Percentiles rank a stretch among this genome's conserved stretches.
Conservation (phyloP, 2,329 filamentous ascomycete genomes). For the Fusarium chaquense region DNA sequence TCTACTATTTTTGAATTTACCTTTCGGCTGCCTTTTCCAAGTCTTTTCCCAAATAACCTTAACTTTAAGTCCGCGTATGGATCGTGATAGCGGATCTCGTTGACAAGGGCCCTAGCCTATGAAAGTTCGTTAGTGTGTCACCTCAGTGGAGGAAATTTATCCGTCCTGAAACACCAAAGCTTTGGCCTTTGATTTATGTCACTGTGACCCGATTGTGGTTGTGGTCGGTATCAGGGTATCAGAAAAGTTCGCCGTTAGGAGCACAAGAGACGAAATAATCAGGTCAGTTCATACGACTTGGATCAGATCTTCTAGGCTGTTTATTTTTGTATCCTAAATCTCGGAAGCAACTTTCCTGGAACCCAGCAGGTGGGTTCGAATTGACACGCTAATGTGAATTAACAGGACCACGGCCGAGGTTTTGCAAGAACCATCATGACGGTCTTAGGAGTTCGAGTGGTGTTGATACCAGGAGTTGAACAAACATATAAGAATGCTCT, state of each 20-base stretch:
- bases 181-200: background rate
- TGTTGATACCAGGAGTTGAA: background rate
- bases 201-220: background rate
- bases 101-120: background rate
- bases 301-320: too few relatives aligned
- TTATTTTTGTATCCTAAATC: too few relatives aligned
- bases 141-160: conserved; percentile 12
- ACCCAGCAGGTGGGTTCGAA: background rate
- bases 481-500: background rate
- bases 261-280: too few relatives aligned
- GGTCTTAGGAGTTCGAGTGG: background rate
- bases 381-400: background rate
- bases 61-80: background rate
- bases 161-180: conserved; percentile 4
- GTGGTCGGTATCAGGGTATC: too few relatives aligned
- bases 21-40: background rate
- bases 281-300: too few relatives aligned
- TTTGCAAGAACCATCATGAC: background rate
- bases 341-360: too few relatives aligned
- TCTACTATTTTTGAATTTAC: background rate
- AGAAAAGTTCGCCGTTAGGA: too few relatives aligned
- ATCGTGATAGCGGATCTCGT: background rate
- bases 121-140: conserved; percentile 5
- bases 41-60: background rate
- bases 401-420: background rate